Evolutionary conservation across 2,329 filamentous ascomycete species (phyloP), one percentile per base, ranked within the genome.

Genomic region (Cercospora sojina): DNA sequence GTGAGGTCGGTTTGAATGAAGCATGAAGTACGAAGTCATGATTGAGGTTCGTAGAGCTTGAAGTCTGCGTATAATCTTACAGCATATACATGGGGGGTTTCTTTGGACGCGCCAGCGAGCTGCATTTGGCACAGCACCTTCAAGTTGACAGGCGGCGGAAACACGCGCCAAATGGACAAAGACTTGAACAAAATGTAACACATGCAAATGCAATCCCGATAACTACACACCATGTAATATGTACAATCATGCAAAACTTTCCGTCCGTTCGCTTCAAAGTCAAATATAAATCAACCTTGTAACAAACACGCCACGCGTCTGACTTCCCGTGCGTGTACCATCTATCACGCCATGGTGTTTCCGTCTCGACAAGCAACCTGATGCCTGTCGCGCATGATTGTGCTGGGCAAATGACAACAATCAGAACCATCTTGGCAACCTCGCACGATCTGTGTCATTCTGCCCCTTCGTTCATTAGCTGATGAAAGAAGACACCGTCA

Each of bases 231-330:
- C 16, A 18, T 20, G 53, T 57, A 57, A 57, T 57, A 57, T 57
- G 53, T 57, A 57, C 53, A 57, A 57, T 57, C 53, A 57, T 57
- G 53, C 53, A 57, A 57, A 23, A 57, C 53, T 35, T 57, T 57
- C 53, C 53, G 29, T 57, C 18, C 53, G 2, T 20, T 57, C 53
- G 53, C 53, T 57, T 23, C 53, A 57, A 20, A 57, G 31, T 20
- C 53, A 57, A 20, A 35, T 23, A 57, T 29, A 57, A 32, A 32
- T 20, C 31, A 57, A 16, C 29, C 31, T 35, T 32, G 9, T 7
- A 9, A n/a, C 27, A 57, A 31, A 32, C 53, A 23, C 53, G 12
- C 53, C 53, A 35, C 53, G 18, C 53, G 53, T 57, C 53, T 20
- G 53, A 23, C 27, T 35, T 32, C 29, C 25, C 27, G 31, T 57